Evolutionary conservation across 352 stramenopile genomes (phyloP).

Genomic region (Blastocystis sp.): DNA sequence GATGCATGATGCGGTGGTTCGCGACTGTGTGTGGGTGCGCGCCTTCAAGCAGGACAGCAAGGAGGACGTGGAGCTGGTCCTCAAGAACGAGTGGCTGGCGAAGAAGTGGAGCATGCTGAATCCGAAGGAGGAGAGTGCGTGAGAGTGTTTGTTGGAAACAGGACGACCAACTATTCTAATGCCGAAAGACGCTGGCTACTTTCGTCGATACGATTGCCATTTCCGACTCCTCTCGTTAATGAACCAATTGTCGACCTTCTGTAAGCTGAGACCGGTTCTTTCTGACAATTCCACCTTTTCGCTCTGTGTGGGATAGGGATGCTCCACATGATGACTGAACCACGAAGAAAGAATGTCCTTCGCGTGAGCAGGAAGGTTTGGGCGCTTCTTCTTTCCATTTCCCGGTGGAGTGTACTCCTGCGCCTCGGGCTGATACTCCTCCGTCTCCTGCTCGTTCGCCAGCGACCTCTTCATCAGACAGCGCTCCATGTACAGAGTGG

Average conservation of each 20-base stretch:
- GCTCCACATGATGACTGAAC: slow-evolving; percentile 50
- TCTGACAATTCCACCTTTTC: slow-evolving; percentile 50
- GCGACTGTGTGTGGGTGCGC: neutral
- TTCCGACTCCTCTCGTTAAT: slow-evolving; percentile 64
- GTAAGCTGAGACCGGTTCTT: slow-evolving; percentile 30
- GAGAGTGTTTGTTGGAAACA: neutral
- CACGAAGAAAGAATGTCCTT: slow-evolving; percentile 54
- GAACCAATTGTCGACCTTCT: slow-evolving; percentile 63
- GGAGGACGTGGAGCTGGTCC: neutral
- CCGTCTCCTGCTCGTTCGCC: neutral
- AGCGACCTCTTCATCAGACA: neutral
- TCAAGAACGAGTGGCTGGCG: slow-evolving; percentile 30
- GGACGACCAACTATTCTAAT: too few relatives aligned
- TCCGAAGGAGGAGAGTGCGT: neutral
- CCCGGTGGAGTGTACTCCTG: slow-evolving; percentile 30
- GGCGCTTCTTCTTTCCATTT: slow-evolving; percentile 5
- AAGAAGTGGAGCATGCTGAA: slow-evolving; percentile 30
- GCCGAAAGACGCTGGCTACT: neutral
- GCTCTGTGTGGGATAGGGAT: slow-evolving; percentile 46
- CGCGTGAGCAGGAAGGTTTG: slow-evolving; percentile 32
- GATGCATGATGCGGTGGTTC: neutral
- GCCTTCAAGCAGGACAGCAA: slow-evolving; percentile 10
- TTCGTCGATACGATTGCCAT: slow-evolving; percentile 43
- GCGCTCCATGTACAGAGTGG: neutral
- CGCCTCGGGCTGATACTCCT: neutral